Evolutionary conservation across 2,329 filamentous ascomycete genomes (phyloP), one percentile per base, ranked within the genome.

Genomic region (Dryadomyces sulphureus): DNA sequence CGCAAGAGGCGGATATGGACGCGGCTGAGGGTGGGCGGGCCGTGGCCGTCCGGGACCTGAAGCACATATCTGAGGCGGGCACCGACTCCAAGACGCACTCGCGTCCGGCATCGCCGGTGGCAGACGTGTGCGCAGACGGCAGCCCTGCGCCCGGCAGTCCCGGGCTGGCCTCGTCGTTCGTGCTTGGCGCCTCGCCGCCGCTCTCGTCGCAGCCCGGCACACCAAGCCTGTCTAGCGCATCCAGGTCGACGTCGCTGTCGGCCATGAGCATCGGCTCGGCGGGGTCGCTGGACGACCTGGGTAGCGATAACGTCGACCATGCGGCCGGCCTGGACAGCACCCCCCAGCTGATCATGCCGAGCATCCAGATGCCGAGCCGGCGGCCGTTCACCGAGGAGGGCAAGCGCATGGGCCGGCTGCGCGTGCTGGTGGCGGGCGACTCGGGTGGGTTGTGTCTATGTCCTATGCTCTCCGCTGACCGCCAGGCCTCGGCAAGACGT

Each of bases 341-440:
- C 36, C 82, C 83, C 21, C 89, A 96, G 61, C 73, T 98, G n/a
- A 85, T 98, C 49, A 98, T 98, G 92, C 92, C 92, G 5, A 94
- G 88, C 57, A 81, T 98, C 56, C 80, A 77, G 50, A 92, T 98
- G 76, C 90, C 92, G 4, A 84, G 78, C 50, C 79, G 92, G 43
- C 75, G 88, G 44, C 89, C 89, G 0, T 96, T 96, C 60, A 95
- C 92, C 0, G 78, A 84, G n/a, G 75, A 75, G 41, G 92, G 92
- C 16, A 90, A 83, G 64, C 73, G 73, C 30, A 75, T 96, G 60
- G 90, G 90, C 1, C 81, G 86, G 55, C 69, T 96, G 46, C 96
- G 94, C 65, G 68, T 96, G n/a, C 69, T 96, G 52, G 70, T 96
- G 46, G 83, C 87, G 44, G 92, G 92, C 25, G 76, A 79, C 56